These are phyloP conservation scores for Oehlia diaphana DNA, from an alignment of 192 early-diverging fungal genomes.

Conservation along the genomic window DNA sequence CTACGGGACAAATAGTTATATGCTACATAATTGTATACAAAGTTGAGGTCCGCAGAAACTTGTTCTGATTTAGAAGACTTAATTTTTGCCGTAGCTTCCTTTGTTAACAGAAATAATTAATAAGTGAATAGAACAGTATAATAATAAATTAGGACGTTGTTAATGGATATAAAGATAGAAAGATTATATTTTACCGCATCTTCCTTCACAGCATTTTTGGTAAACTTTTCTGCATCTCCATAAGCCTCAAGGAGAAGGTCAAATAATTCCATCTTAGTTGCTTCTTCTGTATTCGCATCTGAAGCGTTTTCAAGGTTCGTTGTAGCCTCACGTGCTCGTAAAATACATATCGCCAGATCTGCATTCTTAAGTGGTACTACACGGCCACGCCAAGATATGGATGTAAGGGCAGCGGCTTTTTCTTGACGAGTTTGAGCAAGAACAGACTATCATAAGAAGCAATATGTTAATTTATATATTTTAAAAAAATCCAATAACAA, in stretches of 20 bases:
- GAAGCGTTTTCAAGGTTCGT: constrained; percentile 23
- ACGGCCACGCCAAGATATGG: constrained; percentile 51
- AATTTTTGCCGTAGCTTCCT: constrained; percentile 64
- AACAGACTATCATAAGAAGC: constrained; percentile 19
- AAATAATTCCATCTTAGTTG: constrained; percentile 46
- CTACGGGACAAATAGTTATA: constrained; percentile 53
- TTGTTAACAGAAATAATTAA: background rate
- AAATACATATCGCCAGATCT: constrained; percentile 48
- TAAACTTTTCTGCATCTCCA: constrained; percentile 60
- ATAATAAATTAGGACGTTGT: background rate
- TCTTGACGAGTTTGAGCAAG: constrained; percentile 45
- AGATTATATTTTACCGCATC: constrained; percentile 39
- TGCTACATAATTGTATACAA: constrained; percentile 56
- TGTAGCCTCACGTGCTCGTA: constrained; percentile 47
- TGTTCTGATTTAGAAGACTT: constrained; percentile 69
- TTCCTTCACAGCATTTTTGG: constrained; percentile 62
- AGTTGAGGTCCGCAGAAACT: constrained; percentile 54
- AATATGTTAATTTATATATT: background rate
- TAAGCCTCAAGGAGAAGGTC: constrained; percentile 57
- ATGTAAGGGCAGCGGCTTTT: constrained; percentile 39
- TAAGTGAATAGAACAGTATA: background rate
- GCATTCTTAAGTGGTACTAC: constrained; percentile 44
- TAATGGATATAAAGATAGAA: too few species aligned
- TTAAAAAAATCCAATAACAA: background rate
- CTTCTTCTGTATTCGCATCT: constrained; percentile 19